These are phyloP conservation scores for Fimicolochytrium jonesii DNA, from an alignment of 192 early-diverging fungal species.

Conservation along the genomic window DNA sequence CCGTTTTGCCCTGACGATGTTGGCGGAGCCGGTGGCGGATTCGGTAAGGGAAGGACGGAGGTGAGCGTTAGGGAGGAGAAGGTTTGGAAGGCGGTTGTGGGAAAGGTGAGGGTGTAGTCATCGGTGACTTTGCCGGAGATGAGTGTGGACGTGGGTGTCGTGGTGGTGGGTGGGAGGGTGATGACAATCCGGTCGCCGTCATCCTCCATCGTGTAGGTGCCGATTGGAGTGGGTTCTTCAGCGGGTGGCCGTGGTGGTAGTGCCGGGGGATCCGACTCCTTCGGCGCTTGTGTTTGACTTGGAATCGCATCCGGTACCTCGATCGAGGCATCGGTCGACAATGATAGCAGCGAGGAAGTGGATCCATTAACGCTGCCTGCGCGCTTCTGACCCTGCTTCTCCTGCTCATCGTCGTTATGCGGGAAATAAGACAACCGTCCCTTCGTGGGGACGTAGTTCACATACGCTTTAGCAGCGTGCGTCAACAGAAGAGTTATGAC, in stretches of 20 bases:
- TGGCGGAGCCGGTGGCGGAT: too few relatives aligned
- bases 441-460: not conserved
- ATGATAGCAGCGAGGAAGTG: too few relatives aligned
- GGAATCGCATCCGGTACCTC: too few relatives aligned
- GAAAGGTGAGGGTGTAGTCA: conserved; percentile 4
- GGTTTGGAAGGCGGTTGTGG: not conserved
- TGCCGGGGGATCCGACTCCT: too few relatives aligned
- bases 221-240: not conserved
- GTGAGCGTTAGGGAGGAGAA: too few relatives aligned
- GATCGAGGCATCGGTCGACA: too few relatives aligned
- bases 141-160: not conserved
- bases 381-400: too few relatives aligned
- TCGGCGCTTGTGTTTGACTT: too few relatives aligned
- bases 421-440: not conserved
- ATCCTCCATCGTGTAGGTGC: not conserved
- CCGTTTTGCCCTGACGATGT: too few relatives aligned
- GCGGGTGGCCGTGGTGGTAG: not conserved
- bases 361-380: too few relatives aligned
- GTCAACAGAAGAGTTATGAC: conserved; percentile 4
- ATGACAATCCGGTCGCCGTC: conserved; percentile 7
- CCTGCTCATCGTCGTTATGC: too few relatives aligned
- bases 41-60: too few relatives aligned
- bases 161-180: not conserved
- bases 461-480: not conserved
- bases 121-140: not conserved